phyloP scores from a whole-genome alignment of 208 protist species.

The Trypanosoma platydactyli region DNA sequence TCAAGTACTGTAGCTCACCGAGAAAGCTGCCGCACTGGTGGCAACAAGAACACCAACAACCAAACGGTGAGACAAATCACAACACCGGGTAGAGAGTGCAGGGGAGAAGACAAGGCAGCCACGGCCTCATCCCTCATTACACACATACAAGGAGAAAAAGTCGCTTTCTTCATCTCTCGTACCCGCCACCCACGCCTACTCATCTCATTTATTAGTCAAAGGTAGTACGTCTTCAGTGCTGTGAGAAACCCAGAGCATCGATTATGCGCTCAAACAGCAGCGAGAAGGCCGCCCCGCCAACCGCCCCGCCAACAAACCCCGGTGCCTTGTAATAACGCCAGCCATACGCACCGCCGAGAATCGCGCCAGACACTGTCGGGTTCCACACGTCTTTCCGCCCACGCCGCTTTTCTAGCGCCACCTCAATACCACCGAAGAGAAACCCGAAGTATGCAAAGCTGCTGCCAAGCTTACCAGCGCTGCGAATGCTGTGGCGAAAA shows the following conservation, averaged over 20 bases:
- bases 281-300: conserved; percentile 70
- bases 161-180: too few species aligned
- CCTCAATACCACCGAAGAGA: conserved; percentile 87
- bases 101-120: too few species aligned
- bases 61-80: too few species aligned
- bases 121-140: not conserved
- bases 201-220: not conserved
- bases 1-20: too few species aligned
- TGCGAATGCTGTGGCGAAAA: conserved; percentile 76
- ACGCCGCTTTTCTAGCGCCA: conserved; percentile 90
- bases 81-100: too few species aligned
- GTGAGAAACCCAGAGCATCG: conserved; percentile 66
- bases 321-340: conserved; percentile 81
- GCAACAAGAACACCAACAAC: too few species aligned
- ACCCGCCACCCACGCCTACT: too few species aligned
- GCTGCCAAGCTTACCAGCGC: conserved; percentile 52
- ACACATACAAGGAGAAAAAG: not conserved
- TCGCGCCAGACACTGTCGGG: conserved; percentile 64
- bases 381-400: conserved; percentile 88
- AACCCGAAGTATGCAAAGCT: conserved; percentile 90
- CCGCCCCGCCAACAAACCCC: conserved; percentile 61
- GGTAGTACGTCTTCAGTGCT: conserved; percentile 40
- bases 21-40: too few species aligned
- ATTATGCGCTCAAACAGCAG: conserved; percentile 82
- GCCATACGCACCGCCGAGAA: conserved; percentile 79